These are phyloP conservation scores for Adansonia gregorii DNA, from an alignment of 441 rosid genomes.

Conservation along the genomic window DNA sequence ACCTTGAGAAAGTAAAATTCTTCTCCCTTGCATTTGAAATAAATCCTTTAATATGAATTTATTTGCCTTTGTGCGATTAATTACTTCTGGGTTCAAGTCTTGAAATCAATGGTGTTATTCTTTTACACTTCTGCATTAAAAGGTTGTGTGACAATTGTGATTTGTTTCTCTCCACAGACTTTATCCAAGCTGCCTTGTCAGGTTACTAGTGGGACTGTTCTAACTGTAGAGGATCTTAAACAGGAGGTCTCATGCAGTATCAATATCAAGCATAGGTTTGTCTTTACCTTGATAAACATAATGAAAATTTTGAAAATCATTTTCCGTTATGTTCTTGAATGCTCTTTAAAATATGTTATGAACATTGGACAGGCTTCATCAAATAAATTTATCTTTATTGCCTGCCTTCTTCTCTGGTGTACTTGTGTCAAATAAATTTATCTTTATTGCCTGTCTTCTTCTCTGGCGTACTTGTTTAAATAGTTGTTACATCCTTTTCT, in stretches of 20 bases:
- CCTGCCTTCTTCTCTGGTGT: background rate
- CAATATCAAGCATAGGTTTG: conserved; percentile 86
- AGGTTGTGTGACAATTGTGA: background rate
- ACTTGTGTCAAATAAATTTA: background rate
- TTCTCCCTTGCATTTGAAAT: conserved; percentile 27
- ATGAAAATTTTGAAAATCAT: background rate
- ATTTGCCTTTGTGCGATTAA: conserved; percentile 20
- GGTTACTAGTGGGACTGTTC: conserved; percentile 67
- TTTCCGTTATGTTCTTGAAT: background rate
- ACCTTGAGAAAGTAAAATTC: conserved; percentile 82
- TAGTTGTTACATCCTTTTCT: conserved; percentile 2
- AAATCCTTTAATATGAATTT: background rate
- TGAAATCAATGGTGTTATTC: background rate
- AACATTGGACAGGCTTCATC: background rate
- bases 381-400: background rate
- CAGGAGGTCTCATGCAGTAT: conserved; percentile 89
- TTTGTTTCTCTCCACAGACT: conserved; percentile 47
- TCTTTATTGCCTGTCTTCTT: background rate
- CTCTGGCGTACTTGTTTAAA: background rate
- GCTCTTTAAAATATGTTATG: background rate
- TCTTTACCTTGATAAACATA: conserved; percentile 19
- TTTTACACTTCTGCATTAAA: background rate
- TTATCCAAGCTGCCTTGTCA: conserved; percentile 83
- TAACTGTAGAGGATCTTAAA: conserved; percentile 85
- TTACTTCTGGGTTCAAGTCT: conserved; percentile 1